Conservation (phyloP, 2,329 filamentous ascomycete species). For the Microdochium paspali region DNA sequence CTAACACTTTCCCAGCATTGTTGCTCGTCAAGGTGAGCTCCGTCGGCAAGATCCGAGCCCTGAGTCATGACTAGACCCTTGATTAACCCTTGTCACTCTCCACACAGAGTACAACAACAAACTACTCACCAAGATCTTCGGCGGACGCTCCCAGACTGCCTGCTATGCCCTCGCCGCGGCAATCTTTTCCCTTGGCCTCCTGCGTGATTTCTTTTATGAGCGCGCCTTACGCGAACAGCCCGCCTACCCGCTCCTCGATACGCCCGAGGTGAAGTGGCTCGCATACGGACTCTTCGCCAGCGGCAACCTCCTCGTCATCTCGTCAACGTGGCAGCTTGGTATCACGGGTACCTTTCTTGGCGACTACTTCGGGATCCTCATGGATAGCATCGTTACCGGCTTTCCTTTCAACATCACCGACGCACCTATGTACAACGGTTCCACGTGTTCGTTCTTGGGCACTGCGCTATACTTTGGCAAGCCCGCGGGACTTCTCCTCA, state of each 20-base stretch:
- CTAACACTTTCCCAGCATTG: slow-evolving; percentile 50
- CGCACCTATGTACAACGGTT: slow-evolving; percentile 95
- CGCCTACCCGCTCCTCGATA: slow-evolving; percentile 61
- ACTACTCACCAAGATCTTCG: slow-evolving; percentile 77
- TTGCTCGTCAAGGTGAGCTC: slow-evolving; percentile 66
- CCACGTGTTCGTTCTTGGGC: slow-evolving; percentile 84
- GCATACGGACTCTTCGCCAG: slow-evolving; percentile 62
- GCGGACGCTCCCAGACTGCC: slow-evolving; percentile 65
- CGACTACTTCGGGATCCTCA: slow-evolving; percentile 97
- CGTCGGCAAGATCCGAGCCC: slow-evolving; percentile 5
- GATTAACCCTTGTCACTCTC: slow-evolving; percentile 4
- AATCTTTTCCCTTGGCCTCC: slow-evolving; percentile 86
- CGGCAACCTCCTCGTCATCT: slow-evolving; percentile 79
- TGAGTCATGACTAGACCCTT: not conserved
- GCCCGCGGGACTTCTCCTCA: slow-evolving; percentile 75
- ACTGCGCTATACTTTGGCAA: slow-evolving; percentile 78
- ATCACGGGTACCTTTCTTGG: slow-evolving; percentile 94
- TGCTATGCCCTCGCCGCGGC: slow-evolving; percentile 83
- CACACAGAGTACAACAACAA: slow-evolving; percentile 83
- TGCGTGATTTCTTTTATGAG: slow-evolving; percentile 85
- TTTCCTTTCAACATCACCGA: slow-evolving; percentile 92
- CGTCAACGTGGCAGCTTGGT: slow-evolving; percentile 84
- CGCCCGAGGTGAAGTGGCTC: slow-evolving; percentile 46
- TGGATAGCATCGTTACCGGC: slow-evolving; percentile 87
- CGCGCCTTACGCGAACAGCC: slow-evolving; percentile 69